Evolutionary conservation across 192 early-diverging fungal genomes (phyloP).

Genomic region (Gonapodya prolifera): DNA sequence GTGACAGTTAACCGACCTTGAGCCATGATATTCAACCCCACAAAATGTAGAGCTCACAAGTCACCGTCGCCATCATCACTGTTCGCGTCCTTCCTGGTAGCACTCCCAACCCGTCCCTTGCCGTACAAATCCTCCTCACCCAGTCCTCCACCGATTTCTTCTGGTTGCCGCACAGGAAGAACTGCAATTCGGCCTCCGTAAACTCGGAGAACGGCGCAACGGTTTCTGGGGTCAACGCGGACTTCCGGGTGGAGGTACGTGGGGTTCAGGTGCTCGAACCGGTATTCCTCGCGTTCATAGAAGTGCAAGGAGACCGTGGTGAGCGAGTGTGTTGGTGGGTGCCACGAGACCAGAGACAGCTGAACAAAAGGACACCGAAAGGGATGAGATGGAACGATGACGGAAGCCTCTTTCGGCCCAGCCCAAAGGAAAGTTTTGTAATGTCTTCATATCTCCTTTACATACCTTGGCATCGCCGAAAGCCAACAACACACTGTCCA

Average conservation of each 20-base stretch:
- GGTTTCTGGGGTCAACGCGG: slow-evolving; percentile 67
- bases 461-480: slow-evolving; percentile 76
- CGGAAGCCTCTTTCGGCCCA: too few relatives aligned
- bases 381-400: too few relatives aligned
- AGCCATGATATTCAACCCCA: too few relatives aligned
- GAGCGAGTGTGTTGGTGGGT: slow-evolving; percentile 52
- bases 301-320: slow-evolving; percentile 92
- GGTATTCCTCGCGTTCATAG: slow-evolving; percentile 86
- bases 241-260: slow-evolving; percentile 47
- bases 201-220: slow-evolving; percentile 80
- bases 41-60: slow-evolving; percentile 26
- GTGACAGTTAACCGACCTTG: too few relatives aligned
- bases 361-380: slow-evolving; percentile 29
- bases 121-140: background rate
- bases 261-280: slow-evolving; percentile 36
- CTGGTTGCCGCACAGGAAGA: slow-evolving; percentile 69
- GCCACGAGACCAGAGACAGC: slow-evolving; percentile 87
- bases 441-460: background rate
- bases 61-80: background rate
- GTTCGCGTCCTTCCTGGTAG: background rate
- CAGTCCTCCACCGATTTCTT: slow-evolving; percentile 5
- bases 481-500: slow-evolving; percentile 61
- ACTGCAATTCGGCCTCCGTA: slow-evolving; percentile 83
- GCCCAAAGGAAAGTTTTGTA: too few relatives aligned
- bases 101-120: background rate